Percentiles rank a stretch among this genome's conserved stretches.
Evolutionary conservation across 495 filamentous ascomycete genomes (phyloP).

Genomic region (Friedmanniomyces endolithicus): DNA sequence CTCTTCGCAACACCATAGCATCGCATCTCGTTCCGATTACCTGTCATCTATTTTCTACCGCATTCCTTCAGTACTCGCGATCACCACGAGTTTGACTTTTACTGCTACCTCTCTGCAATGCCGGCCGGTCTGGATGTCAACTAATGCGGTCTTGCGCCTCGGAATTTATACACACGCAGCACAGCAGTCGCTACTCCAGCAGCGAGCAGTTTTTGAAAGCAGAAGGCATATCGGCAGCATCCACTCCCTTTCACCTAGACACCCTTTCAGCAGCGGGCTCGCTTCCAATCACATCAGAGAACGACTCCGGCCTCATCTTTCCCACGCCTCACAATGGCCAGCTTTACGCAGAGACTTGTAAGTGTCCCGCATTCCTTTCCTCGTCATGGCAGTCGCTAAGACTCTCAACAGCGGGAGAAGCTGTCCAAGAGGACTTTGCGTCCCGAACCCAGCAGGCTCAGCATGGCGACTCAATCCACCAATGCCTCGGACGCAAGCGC

Average conservation of each 20-base stretch:
- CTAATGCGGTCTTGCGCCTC: conserved; percentile 5
- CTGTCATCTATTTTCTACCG: too few relatives aligned
- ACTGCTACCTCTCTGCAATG: background rate
- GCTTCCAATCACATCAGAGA: background rate
- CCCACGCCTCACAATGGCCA: background rate
- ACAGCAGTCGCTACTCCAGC: background rate
- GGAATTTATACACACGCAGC: background rate
- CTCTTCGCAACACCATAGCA: background rate
- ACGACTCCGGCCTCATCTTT: background rate
- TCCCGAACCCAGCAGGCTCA: background rate
- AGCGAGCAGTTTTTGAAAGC: background rate
- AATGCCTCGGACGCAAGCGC: background rate
- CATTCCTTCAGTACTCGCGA: too few relatives aligned
- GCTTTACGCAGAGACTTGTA: conserved; percentile 2
- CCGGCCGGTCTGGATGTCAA: background rate
- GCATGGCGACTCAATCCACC: background rate
- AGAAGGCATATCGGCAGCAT: background rate
- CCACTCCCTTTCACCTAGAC: background rate
- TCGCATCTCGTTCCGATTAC: background rate
- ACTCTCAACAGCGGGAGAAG: background rate
- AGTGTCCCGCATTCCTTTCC: background rate
- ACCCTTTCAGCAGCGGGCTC: background rate
- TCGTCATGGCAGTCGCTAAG: background rate
- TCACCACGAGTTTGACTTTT: too few relatives aligned
- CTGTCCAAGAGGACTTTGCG: background rate